Conservation (phyloP, 306 rosid species). For the Cyamopsis tetragonoloba region DNA sequence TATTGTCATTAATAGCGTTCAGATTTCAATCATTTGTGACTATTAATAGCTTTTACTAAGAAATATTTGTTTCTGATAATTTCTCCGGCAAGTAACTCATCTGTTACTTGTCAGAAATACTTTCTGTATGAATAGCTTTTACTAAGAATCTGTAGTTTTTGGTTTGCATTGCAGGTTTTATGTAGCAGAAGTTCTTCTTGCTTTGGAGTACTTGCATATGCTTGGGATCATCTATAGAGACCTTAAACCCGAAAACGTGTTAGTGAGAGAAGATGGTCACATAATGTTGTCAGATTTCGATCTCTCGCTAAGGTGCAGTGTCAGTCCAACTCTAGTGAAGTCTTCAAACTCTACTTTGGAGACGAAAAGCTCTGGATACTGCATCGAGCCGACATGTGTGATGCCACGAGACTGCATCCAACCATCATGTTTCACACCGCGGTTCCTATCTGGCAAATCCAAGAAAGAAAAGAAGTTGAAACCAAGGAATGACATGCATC, state of each 20-base stretch:
- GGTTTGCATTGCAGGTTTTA: constrained; percentile 71
- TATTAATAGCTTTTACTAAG: not conserved
- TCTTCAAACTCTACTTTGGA: constrained; percentile 46
- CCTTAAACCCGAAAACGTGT: constrained; percentile 95
- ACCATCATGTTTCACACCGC: constrained; percentile 77
- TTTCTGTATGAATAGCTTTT: too few species aligned
- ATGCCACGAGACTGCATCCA: constrained; percentile 85
- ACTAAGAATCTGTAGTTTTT: not conserved
- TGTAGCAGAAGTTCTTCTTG: constrained; percentile 97
- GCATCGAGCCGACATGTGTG: constrained; percentile 69
- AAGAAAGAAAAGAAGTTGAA: constrained; percentile 64
- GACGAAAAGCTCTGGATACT: constrained; percentile 65
- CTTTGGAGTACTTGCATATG: constrained; percentile 97
- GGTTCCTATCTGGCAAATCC: constrained; percentile 61
- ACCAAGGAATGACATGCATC: constrained; percentile 52
- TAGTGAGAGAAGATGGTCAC: constrained; percentile 96
- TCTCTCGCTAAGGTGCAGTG: constrained; percentile 83
- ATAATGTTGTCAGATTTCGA: constrained; percentile 98
- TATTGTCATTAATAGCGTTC: not conserved
- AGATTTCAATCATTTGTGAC: too few species aligned
- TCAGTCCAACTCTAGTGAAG: constrained; percentile 76
- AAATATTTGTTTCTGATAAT: not conserved
- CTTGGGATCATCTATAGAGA: constrained; percentile 96
- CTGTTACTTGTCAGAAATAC: not conserved
- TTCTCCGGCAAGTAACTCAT: not conserved